Base-by-base conservation (phyloP, 2,329 filamentous ascomycete species). In the Venturia nashicola region DNA sequence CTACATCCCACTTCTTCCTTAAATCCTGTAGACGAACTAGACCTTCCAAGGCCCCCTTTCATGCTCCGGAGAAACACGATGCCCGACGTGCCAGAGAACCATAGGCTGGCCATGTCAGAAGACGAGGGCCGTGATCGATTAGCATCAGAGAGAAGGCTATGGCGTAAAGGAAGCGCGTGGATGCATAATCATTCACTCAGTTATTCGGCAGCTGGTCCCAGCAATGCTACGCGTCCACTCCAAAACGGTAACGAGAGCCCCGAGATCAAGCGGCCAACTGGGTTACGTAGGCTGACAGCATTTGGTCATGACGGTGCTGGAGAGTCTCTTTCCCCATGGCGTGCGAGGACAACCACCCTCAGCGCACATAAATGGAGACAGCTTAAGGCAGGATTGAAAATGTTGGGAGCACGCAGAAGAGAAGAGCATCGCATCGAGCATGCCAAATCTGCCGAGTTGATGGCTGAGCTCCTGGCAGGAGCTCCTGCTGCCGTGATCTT, bases 401-500 rank as follows among this genome's bases (percentile, higher is more conserved):
- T 96, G 66, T 79, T 88, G 46, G 85, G 83, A 34, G 86, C 90
- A 67, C 86, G 89, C 69, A 90, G 88, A 74, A 96, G 90, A 73
- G 88, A 90, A 63, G 91, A 97, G 66, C 82, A 83, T 64, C 88
- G 89, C 55, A 88, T 97, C 66, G 94, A 99, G 73, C 91, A 94
- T 72, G 87, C 89, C 71, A 99, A 97, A 74, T 97, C 93, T 11
- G 91, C 94, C 2, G 94, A 99, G 74, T 80, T 99, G 59, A 93
- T 99, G 84, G 94, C 94, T 1, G 94, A 99, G 75, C 79, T 99
- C 44, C 84, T 94, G 60, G 95, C 94, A 54, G 94, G 91, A 63
- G 91, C 92, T 1, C 94, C 94, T 3, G 94, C 94, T 32, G 94
- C 93, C 23, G 79, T 99, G 65, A 96, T 99, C 75, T 79, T 99